Percentiles rank a stretch among this genome's conserved stretches.
phyloP scores from a whole-genome alignment of 1,284 basidiomycete species.

The Melampsora americana region DNA sequence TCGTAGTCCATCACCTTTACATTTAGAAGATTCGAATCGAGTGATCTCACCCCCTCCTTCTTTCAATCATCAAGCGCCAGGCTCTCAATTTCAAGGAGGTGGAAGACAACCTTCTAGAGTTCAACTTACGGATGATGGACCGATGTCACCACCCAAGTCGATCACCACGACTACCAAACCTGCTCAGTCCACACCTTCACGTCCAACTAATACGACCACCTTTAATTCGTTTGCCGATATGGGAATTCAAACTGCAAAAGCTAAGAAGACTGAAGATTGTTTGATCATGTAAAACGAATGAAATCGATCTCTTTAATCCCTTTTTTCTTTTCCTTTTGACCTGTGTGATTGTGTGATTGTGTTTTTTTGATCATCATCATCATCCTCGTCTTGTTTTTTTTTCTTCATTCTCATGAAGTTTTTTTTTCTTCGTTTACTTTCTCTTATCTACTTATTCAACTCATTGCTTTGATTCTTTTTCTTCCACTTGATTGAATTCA shows the following conservation, averaged over 20 bases:
- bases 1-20: neutral
- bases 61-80: neutral
- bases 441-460: too few relatives aligned
- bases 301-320: neutral
- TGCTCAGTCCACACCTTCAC: neutral
- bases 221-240: constrained; percentile 43
- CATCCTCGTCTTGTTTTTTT: too few relatives aligned
- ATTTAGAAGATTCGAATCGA: neutral
- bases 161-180: neutral
- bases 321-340: neutral
- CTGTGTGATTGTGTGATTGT: too few relatives aligned
- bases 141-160: neutral
- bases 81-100: neutral
- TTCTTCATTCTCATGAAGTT: too few relatives aligned
- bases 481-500: too few relatives aligned
- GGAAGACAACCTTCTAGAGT: neutral
- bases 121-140: constrained; percentile 23
- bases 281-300: constrained; percentile 14
- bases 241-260: constrained; percentile 41
- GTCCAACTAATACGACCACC: constrained; percentile 4
- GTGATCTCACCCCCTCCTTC: neutral
- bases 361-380: too few relatives aligned
- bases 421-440: too few relatives aligned
- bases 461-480: too few relatives aligned
- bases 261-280: constrained; percentile 40